A percentile compares a stretch with the other conserved stretches of the same genome.
phyloP scores from a whole-genome alignment of 2,329 filamentous ascomycete genomes.

The Plenodomus tracheiphilus region DNA sequence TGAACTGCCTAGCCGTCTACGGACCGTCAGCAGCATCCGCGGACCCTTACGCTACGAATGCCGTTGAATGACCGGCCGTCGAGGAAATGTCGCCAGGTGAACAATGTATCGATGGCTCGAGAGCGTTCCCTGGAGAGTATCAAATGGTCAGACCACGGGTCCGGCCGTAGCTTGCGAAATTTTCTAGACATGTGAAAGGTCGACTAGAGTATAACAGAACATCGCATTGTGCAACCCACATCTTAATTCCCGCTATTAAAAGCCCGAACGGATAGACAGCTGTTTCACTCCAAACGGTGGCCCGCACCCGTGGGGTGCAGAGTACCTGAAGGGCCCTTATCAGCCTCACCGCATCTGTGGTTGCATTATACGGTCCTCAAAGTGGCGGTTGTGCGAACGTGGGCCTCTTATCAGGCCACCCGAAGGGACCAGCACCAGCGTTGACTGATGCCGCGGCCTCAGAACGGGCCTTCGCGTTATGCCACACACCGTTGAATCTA shows the following conservation, averaged over 20 bases:
- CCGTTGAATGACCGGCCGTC: background rate
- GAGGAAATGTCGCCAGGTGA: background rate
- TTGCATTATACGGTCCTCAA: background rate
- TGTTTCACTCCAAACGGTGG: background rate
- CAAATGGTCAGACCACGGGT: background rate
- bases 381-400: constrained; percentile 26
- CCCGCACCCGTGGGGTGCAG: background rate
- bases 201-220: background rate
- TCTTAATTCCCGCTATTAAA: background rate
- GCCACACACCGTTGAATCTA: constrained; percentile 39
- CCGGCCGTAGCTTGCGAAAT: background rate
- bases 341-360: background rate
- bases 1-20: background rate
- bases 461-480: constrained; percentile 33
- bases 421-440: constrained; percentile 17
- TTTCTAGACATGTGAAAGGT: background rate
- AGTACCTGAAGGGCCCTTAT: background rate
- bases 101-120: background rate
- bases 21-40: background rate
- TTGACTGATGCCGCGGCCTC: constrained; percentile 31
- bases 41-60: background rate
- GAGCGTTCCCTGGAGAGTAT: background rate
- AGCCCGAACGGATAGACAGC: background rate
- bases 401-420: constrained; percentile 17
- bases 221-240: background rate